Base-by-base conservation (phyloP, 176 grass and related monocot genomes). In the Panicum miliaceum region DNA sequence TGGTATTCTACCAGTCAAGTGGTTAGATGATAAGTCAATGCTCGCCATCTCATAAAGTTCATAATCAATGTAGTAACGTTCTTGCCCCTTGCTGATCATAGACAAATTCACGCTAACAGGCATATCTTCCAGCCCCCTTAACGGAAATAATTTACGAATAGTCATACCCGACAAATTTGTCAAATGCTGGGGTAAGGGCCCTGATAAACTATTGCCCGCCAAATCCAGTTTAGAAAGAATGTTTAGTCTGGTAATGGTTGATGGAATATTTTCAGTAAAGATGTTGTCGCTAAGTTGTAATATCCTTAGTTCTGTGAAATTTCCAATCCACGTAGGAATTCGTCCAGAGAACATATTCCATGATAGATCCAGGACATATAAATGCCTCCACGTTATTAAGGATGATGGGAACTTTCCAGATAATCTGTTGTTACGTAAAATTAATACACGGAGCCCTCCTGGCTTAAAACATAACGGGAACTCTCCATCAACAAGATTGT, bases 291-390 rank as follows among this genome's bases (percentile, higher is more conserved):
- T 43, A 12, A 69, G 66, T 23, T 43, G 8, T 13, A 69, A 18
- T n/a, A 69, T 12, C 23, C 18, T 1, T 69, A 69, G 20, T 6
- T n/a, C 3, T 3, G 16, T 0, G 6, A 69, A n/a, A 23, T 43
- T 20, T 23, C 66, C 66, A 42, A 69, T 42, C 66, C 66, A 69
- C 9, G 3, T 69, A 43, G 66, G 66, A 3, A 69, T 4, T 69
- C 38, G 13, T n/a, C 66, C 66, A 43, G 18, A 69, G 8, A 25
- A 71, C 6, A 46, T 46, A 71, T 71, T 71, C 68, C 68, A 71
- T 7, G 68, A 8, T 5, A 71, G 68, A 71, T 71, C 68, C 3
- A 47, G n/a, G 35, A 67, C 9, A 38, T 4, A 0, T 4, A 67
- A 16, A 0, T 38, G 0, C 9, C 2, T 67, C 16, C 6, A 38